Percentiles rank a stretch among this genome's conserved stretches.
These are phyloP conservation scores for Cladosporium oxysporum DNA, from an alignment of 2,329 filamentous ascomycete species.

Conservation along the genomic window DNA sequence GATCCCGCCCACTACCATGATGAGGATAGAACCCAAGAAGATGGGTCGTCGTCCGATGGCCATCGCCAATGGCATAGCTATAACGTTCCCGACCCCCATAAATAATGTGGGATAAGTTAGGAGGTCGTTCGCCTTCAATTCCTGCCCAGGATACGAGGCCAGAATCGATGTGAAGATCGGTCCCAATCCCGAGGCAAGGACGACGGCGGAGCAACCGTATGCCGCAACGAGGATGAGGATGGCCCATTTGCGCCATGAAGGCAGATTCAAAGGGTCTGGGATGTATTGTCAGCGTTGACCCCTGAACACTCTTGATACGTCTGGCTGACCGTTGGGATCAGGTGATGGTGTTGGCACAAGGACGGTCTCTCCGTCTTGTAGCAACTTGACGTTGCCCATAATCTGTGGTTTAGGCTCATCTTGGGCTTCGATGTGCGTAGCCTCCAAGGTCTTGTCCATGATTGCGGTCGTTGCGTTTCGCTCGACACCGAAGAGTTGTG, in stretches of 20 bases:
- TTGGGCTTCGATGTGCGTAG: background rate
- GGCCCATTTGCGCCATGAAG: constrained; percentile 39
- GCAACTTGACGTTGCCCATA: constrained; percentile 8
- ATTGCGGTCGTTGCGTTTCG: too few relatives aligned
- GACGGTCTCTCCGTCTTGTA: constrained; percentile 11
- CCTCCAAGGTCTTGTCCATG: background rate
- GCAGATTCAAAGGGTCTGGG: constrained; percentile 44
- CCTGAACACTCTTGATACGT: background rate
- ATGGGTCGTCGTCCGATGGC: constrained; percentile 37
- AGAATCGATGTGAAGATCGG: constrained; percentile 17
- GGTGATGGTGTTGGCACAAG: constrained; percentile 18
- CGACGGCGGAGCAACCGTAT: constrained; percentile 39
- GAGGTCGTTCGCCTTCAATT: constrained; percentile 38
- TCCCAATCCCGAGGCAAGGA: constrained; percentile 35
- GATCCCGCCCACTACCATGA: constrained; percentile 32
- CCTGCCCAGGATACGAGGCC: constrained; percentile 17
- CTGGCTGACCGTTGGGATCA: constrained; percentile 14
- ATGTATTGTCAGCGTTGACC: background rate
- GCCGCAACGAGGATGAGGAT: constrained; percentile 42
- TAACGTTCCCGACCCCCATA: constrained; percentile 41
- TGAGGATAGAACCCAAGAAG: constrained; percentile 31
- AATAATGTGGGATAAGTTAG: constrained; percentile 37
- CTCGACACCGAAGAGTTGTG: background rate
- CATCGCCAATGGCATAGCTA: constrained; percentile 37
- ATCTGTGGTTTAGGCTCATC: constrained; percentile 1